These are phyloP conservation scores for Hyphopichia homilentoma DNA, from an alignment of 805 yeast genomes.

Conservation along the genomic window DNA sequence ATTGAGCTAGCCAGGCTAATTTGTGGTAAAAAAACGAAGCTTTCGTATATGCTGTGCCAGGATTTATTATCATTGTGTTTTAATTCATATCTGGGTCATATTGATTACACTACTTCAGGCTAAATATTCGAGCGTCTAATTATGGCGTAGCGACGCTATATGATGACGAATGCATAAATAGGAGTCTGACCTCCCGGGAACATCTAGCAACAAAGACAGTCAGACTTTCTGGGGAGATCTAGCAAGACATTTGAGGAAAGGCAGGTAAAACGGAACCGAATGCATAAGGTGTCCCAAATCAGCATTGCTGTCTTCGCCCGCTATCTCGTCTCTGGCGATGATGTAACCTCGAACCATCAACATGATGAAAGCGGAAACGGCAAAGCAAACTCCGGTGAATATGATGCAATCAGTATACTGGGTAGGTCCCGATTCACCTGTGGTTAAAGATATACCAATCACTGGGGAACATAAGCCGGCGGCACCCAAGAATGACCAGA, in stretches of 20 bases:
- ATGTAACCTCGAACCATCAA: slow-evolving; percentile 53
- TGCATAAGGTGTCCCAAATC: slow-evolving; percentile 6
- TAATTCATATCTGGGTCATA: too few relatives aligned
- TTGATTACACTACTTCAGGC: too few relatives aligned
- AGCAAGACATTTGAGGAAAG: neutral
- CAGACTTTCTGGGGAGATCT: too few relatives aligned
- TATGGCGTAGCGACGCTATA: too few relatives aligned
- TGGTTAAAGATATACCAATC: slow-evolving; percentile 49
- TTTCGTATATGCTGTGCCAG: too few relatives aligned
- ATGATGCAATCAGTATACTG: slow-evolving; percentile 53
- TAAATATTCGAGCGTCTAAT: too few relatives aligned
- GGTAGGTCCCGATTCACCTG: slow-evolving; percentile 25
- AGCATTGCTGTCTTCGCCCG: slow-evolving; percentile 10
- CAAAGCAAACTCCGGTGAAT: slow-evolving; percentile 55
- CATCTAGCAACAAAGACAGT: too few relatives aligned
- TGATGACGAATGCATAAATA: too few relatives aligned
- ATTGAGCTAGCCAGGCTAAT: too few relatives aligned
- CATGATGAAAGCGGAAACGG: slow-evolving; percentile 41
- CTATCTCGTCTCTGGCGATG: slow-evolving; percentile 42
- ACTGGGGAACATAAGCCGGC: slow-evolving; percentile 50
- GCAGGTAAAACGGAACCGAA: slow-evolving; percentile 1
- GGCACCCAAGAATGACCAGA: slow-evolving; percentile 46
- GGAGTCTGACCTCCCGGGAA: too few relatives aligned
- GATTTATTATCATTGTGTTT: too few relatives aligned
- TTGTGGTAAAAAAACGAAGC: too few relatives aligned